Conservation (phyloP, 768 basidiomycete genomes). For the Collybia sp. region DNA sequence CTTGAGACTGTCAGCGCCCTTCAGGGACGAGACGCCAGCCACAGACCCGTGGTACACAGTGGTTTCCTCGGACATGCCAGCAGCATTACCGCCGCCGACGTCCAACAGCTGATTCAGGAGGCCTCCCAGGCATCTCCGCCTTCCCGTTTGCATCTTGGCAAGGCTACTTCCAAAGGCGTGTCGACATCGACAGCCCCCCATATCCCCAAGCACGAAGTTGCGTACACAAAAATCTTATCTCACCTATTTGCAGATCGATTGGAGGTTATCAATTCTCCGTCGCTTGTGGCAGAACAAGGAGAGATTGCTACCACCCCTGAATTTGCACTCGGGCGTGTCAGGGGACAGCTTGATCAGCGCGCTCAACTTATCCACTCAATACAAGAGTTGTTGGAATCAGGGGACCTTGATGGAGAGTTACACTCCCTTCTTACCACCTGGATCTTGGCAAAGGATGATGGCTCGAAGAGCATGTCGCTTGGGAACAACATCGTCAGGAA, state of each 20-base stretch:
- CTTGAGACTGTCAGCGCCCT: slow-evolving; percentile 75
- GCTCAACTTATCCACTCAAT: slow-evolving; percentile 59
- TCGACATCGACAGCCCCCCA: slow-evolving; percentile 39
- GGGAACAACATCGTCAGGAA: slow-evolving; percentile 52
- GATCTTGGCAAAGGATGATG: slow-evolving; percentile 73
- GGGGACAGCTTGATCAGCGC: slow-evolving; percentile 77
- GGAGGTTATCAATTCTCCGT: slow-evolving; percentile 82
- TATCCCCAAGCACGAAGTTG: slow-evolving; percentile 85
- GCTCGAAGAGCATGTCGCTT: slow-evolving; percentile 50
- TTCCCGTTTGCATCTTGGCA: slow-evolving; percentile 46
- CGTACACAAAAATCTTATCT: slow-evolving; percentile 85
- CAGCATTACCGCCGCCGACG: slow-evolving; percentile 33
- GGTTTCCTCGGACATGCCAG: slow-evolving; percentile 53
- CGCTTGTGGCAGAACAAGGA: slow-evolving; percentile 65
- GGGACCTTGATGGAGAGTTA: slow-evolving; percentile 44
- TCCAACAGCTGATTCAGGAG: slow-evolving; percentile 48
- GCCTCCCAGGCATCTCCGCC: slow-evolving; percentile 29
- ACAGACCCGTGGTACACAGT: slow-evolving; percentile 53
- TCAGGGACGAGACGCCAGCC: slow-evolving; percentile 48
- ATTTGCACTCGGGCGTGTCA: slow-evolving; percentile 88
- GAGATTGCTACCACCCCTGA: slow-evolving; percentile 85
- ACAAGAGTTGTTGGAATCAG: slow-evolving; percentile 56
- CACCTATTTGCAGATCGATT: slow-evolving; percentile 78
- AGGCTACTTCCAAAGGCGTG: slow-evolving; percentile 18
- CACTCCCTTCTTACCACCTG: slow-evolving; percentile 77